Conservation (phyloP, 345 rosid genomes). For the Sisymbrium irio region DNA sequence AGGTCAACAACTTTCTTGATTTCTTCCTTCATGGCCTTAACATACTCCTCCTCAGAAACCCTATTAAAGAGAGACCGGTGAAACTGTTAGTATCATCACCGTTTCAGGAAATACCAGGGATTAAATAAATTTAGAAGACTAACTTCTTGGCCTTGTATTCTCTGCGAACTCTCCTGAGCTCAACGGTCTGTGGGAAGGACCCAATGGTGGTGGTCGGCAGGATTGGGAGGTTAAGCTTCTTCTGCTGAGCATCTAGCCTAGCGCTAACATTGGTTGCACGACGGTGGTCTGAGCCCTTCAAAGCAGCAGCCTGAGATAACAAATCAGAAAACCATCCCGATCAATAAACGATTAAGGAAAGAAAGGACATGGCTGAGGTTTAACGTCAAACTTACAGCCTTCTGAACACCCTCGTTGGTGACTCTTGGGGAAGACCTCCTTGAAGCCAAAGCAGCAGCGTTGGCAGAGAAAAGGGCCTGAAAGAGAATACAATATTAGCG, state of each 20-base stretch:
- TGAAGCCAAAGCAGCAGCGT: slow-evolving; percentile 84
- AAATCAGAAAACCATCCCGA: not conserved
- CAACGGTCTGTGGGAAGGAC: slow-evolving; percentile 94
- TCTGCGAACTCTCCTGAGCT: slow-evolving; percentile 97
- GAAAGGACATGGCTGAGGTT: not conserved
- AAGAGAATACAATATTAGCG: not conserved
- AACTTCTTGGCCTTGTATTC: slow-evolving; percentile 97
- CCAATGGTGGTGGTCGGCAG: slow-evolving; percentile 98
- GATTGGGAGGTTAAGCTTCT: slow-evolving; percentile 93
- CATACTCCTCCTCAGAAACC: slow-evolving; percentile 85
- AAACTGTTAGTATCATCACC: not conserved
- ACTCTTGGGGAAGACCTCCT: slow-evolving; percentile 92
- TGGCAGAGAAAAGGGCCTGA: slow-evolving; percentile 85
- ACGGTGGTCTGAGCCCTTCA: slow-evolving; percentile 92
- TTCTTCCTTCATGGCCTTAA: slow-evolving; percentile 86
- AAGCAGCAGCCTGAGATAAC: slow-evolving; percentile 79
- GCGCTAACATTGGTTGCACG: slow-evolving; percentile 85
- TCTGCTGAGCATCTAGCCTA: slow-evolving; percentile 93
- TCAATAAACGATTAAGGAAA: not conserved
- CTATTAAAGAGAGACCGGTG: slow-evolving; percentile 34
- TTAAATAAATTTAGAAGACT: slow-evolving; percentile 23
- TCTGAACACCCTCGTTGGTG: slow-evolving; percentile 88
- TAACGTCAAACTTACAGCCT: slow-evolving; percentile 65
- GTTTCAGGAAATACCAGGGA: not conserved
- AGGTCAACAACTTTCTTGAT: slow-evolving; percentile 90